A percentile compares a stretch with the other conserved stretches of the same genome.
These are phyloP conservation scores for Trichomonascaceae sp. DNA, from an alignment of 1,139 yeast species.

Conservation along the genomic window DNA sequence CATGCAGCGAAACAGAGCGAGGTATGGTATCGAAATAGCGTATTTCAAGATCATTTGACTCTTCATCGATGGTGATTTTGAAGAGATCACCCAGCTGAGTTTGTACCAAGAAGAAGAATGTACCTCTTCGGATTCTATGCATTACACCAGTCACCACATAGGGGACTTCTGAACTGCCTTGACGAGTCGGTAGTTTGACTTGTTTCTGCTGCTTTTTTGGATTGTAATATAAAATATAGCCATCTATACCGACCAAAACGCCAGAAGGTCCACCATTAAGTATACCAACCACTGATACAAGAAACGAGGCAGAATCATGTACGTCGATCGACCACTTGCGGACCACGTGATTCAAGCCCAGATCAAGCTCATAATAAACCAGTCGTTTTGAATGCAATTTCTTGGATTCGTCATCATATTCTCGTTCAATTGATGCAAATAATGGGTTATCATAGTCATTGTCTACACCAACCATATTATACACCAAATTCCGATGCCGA, in stretches of 20 bases:
- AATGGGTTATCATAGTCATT: constrained; percentile 76
- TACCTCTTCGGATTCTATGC: constrained; percentile 40
- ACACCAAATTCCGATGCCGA: constrained; percentile 47
- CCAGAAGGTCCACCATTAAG: constrained; percentile 54
- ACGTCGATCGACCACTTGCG: constrained; percentile 42
- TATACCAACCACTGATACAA: constrained; percentile 47
- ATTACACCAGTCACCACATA: constrained; percentile 52
- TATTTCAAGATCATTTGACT: constrained; percentile 35
- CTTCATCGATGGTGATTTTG: constrained; percentile 48
- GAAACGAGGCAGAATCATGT: constrained; percentile 38
- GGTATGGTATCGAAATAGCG: constrained; percentile 75
- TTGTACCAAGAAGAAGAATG: constrained; percentile 70
- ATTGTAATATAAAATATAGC: constrained; percentile 43
- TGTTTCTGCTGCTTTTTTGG: constrained; percentile 31
- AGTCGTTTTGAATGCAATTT: constrained; percentile 33
- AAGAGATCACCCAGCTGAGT: constrained; percentile 70
- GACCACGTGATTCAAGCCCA: constrained; percentile 74
- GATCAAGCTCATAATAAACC: constrained; percentile 72
- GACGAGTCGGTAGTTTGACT: constrained; percentile 21
- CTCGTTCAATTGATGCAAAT: constrained; percentile 77
- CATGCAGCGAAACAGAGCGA: constrained; percentile 45
- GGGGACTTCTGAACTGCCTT: constrained; percentile 19
- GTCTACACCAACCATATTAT: constrained; percentile 56
- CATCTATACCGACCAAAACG: constrained; percentile 46
- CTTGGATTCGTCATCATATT: constrained; percentile 30